These are phyloP conservation scores for Xerocomellus amylosporus DNA, from an alignment of 768 basidiomycete genomes.

Conservation along the genomic window DNA sequence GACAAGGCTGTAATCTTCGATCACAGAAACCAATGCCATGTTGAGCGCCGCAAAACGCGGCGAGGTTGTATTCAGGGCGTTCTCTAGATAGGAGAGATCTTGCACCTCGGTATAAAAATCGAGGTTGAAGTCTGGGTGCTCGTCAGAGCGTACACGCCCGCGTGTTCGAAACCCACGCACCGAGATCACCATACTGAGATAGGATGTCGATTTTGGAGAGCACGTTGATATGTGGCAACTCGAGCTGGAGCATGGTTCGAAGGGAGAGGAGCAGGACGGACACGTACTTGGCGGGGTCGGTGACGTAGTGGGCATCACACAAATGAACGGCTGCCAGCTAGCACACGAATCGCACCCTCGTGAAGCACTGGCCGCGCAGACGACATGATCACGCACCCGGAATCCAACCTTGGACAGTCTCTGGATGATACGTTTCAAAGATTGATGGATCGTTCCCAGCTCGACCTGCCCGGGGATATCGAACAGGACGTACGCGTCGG, in stretches of 20 bases:
- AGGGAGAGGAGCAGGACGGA: conserved; percentile 89
- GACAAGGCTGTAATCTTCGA: conserved; percentile 90
- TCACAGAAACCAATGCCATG: conserved; percentile 85
- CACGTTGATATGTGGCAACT: conserved; percentile 97
- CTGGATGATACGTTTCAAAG: conserved; percentile 74
- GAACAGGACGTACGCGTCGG: conserved; percentile 85
- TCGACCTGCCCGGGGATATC: conserved; percentile 98
- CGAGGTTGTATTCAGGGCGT: conserved; percentile 60
- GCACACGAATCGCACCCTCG: not conserved
- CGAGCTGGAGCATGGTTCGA: conserved; percentile 96
- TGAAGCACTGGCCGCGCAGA: not conserved
- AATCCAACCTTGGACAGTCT: conserved; percentile 72
- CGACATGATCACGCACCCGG: conserved; percentile 61
- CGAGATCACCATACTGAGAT: conserved; percentile 84
- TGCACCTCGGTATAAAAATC: conserved; percentile 98
- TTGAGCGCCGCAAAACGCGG: conserved; percentile 78
- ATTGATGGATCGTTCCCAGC: conserved; percentile 92
- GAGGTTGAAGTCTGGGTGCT: conserved; percentile 81
- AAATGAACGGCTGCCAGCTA: conserved; percentile 93
- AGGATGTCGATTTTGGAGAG: conserved; percentile 95
- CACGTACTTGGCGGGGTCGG: conserved; percentile 92
- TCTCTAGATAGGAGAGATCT: conserved; percentile 86
- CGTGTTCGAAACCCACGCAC: conserved; percentile 42
- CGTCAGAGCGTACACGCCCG: conserved; percentile 1
- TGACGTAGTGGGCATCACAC: conserved; percentile 96